These are phyloP conservation scores for Thalia dealbata DNA, from an alignment of 176 grass and related monocot species.

Conservation along the genomic window DNA sequence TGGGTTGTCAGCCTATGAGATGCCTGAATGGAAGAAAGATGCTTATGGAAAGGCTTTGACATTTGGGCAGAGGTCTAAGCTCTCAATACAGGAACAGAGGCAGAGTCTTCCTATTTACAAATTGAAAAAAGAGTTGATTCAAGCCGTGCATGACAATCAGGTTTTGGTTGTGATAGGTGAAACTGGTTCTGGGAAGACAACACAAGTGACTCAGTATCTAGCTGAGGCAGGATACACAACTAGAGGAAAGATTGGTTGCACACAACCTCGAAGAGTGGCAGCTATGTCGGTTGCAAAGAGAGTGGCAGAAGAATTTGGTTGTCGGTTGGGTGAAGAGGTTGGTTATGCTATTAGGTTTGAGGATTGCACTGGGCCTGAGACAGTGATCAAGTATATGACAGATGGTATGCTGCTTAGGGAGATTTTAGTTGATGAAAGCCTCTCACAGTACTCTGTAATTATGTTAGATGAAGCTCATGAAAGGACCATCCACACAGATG, in stretches of 20 bases:
- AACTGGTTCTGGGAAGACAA: conserved; percentile 94
- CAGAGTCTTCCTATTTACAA: conserved; percentile 91
- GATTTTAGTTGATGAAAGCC: conserved; percentile 88
- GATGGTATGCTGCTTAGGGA: conserved; percentile 94
- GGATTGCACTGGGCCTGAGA: conserved; percentile 81
- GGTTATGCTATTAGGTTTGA: conserved; percentile 95
- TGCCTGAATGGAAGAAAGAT: conserved; percentile 98
- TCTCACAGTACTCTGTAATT: conserved; percentile 82
- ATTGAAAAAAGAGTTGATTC: conserved; percentile 85
- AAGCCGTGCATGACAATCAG: conserved; percentile 94
- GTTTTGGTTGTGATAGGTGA: conserved; percentile 92
- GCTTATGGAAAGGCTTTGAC: conserved; percentile 91
- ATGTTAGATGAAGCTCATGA: conserved; percentile 99
- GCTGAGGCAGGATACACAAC: conserved; percentile 88
- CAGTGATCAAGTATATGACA: conserved; percentile 97
- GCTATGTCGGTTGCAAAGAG: conserved; percentile 93
- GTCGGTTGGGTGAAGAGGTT: conserved; percentile 83
- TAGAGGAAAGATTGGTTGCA: conserved; percentile 90
- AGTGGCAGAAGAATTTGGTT: conserved; percentile 92
- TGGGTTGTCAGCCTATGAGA: conserved; percentile 79
- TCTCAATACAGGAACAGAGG: conserved; percentile 83
- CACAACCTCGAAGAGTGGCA: conserved; percentile 87
- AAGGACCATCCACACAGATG: conserved; percentile 89
- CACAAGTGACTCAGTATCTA: conserved; percentile 86
- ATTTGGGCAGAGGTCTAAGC: conserved; percentile 73